These are phyloP conservation scores for Comarum palustre DNA, from an alignment of 306 rosid genomes.

Conservation along the genomic window DNA sequence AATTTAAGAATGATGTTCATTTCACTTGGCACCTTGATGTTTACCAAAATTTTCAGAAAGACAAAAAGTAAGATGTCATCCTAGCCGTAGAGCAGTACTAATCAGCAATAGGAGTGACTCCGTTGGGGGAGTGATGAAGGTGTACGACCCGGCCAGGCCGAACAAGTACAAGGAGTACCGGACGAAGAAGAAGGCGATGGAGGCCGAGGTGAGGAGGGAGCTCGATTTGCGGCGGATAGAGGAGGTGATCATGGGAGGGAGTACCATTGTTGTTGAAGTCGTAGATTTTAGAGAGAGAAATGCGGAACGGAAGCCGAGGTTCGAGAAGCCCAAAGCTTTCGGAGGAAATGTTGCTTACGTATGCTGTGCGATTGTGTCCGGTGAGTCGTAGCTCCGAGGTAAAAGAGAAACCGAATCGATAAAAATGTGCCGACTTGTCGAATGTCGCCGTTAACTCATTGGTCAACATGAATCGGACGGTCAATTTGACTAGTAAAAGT, in stretches of 20 bases:
- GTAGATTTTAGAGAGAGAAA: not conserved
- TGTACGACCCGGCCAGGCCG: slow-evolving; percentile 93
- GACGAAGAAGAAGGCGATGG: slow-evolving; percentile 70
- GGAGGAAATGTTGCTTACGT: not conserved
- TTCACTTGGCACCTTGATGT: too few relatives aligned
- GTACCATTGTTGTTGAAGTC: slow-evolving; percentile 18
- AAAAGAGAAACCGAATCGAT: not conserved
- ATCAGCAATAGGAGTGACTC: too few relatives aligned
- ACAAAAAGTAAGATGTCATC: too few relatives aligned
- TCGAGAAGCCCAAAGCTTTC: not conserved
- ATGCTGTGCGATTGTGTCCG: slow-evolving; percentile 18
- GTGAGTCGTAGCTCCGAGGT: not conserved
- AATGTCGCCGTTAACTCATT: not conserved
- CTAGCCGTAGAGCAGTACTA: too few relatives aligned
- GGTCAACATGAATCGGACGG: not conserved
- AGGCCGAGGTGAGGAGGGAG: slow-evolving; percentile 77
- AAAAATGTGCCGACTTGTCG: slow-evolving; percentile 10
- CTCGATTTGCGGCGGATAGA: slow-evolving; percentile 68
- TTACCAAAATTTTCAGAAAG: too few relatives aligned
- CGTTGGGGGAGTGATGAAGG: slow-evolving; percentile 82
- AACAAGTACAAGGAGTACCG: slow-evolving; percentile 89
- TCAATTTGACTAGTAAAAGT: not conserved
- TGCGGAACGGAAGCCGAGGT: not conserved
- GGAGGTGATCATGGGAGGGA: slow-evolving; percentile 34
- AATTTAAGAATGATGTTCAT: too few relatives aligned